Evolutionary conservation across 1,284 basidiomycete genomes (phyloP).

Genomic region (Neonothopanus nambi): DNA sequence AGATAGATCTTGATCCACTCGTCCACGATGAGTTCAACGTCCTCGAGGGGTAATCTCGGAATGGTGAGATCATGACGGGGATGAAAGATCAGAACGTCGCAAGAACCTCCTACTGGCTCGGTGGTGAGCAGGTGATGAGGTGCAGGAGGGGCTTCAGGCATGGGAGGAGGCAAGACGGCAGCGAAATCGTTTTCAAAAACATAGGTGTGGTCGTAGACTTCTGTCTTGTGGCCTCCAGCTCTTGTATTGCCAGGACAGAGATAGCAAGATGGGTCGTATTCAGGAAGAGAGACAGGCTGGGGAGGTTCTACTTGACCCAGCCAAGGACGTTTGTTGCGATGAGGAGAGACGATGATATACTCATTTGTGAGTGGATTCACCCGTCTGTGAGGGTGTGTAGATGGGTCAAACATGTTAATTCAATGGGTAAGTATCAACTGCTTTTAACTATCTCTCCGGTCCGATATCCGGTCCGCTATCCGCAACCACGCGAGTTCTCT

Average conservation of each 20-base stretch:
- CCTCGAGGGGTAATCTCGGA: conserved; percentile 62
- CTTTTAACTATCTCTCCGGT: too few relatives aligned
- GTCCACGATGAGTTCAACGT: conserved; percentile 71
- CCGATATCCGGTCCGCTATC: background rate
- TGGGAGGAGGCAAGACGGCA: conserved; percentile 69
- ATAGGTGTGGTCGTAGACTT: conserved; percentile 68
- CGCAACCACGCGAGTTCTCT: background rate
- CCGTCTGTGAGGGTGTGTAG: conserved; percentile 74
- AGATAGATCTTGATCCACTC: conserved; percentile 79
- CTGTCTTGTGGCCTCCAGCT: conserved; percentile 76
- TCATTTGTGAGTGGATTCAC: conserved; percentile 81
- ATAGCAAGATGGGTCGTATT: conserved; percentile 83
- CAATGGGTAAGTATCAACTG: background rate
- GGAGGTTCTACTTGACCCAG: conserved; percentile 80
- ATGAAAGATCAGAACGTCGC: conserved; percentile 91
- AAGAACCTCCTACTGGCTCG: conserved; percentile 79
- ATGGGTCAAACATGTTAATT: conserved; percentile 50
- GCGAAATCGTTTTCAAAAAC: conserved; percentile 88
- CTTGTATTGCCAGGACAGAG: conserved; percentile 89
- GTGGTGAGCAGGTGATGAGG: conserved; percentile 67
- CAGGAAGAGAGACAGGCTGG: conserved; percentile 52
- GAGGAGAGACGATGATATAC: conserved; percentile 83
- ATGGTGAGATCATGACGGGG: conserved; percentile 91
- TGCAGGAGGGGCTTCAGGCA: conserved; percentile 44
- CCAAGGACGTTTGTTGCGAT: conserved; percentile 83